A percentile compares a stretch with the other conserved stretches of the same genome.
Evolutionary conservation across 345 rosid genomes (phyloP).

Genomic region (Firmiana major): DNA sequence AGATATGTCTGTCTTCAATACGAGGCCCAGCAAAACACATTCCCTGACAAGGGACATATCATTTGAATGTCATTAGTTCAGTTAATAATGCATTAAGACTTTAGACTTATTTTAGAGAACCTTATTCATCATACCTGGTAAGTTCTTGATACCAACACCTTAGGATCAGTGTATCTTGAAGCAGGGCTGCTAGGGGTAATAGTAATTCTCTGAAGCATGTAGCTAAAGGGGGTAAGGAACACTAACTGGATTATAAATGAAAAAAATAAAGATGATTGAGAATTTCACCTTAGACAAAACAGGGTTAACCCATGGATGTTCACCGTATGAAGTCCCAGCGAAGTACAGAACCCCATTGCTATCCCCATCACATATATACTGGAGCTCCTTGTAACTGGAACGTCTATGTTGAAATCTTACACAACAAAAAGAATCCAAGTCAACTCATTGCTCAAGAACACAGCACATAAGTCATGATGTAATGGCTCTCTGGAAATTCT

Average conservation of each 20-base stretch:
- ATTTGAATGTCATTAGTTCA: neutral
- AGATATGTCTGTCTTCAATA: conserved; percentile 56
- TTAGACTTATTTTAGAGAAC: neutral
- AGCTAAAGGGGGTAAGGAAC: conserved; percentile 11
- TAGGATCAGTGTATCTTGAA: conserved; percentile 85
- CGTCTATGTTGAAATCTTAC: conserved; percentile 71
- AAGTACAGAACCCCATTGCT: conserved; percentile 88
- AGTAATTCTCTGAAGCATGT: conserved; percentile 54
- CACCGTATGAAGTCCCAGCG: conserved; percentile 84
- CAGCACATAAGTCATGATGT: neutral
- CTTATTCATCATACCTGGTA: conserved; percentile 53
- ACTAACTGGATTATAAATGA: neutral
- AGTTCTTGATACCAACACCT: conserved; percentile 75
- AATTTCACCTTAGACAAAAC: conserved; percentile 70
- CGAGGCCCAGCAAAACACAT: conserved; percentile 85
- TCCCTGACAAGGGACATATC: conserved; percentile 42
- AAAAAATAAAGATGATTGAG: neutral
- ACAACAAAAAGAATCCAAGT: conserved; percentile 22
- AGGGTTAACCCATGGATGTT: conserved; percentile 98
- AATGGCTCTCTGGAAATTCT: neutral
- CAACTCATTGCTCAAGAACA: neutral
- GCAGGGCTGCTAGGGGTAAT: conserved; percentile 79
- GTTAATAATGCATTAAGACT: neutral
- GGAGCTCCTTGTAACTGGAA: conserved; percentile 94
- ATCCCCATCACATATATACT: conserved; percentile 95